Evolutionary conservation across 1,139 yeast genomes (phyloP), one percentile per base, ranked within the genome.

Genomic region (Candida dubliniensis): DNA sequence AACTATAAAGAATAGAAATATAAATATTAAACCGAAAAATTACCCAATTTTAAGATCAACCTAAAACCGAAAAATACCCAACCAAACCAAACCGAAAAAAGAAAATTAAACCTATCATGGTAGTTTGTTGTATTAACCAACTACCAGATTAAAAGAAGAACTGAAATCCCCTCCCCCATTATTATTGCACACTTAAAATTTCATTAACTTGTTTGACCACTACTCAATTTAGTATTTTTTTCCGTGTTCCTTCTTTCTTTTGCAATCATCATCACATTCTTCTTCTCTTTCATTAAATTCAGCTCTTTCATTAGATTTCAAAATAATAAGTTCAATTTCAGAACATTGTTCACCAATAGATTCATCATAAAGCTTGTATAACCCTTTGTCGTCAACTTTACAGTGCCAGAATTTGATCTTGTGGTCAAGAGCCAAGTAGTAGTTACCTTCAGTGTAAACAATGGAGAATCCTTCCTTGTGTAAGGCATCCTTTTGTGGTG

Each of bases 401-500:
- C 43, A 45, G 24, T 45, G 37, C 45, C 45, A 47, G 42, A 47
- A 47, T 8, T 23, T 37, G 11, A 43, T 45, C 30, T 40, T 42
- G 31, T 38, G 37, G 36, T 46, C 41, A 27, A 47, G 41, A 30
- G 50, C 48, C 42, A 47, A 47, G 15, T 41, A 41, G 30, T 42
- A 69, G 39, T 74, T 73, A 24, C 41, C 41, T 31, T 45, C 39
- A 23, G 35, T 26, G 30, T 42, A 13, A 33, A 45, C 43, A 43
- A 47, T 38, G 63, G 47, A 74, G 36, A 41, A 47, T 14, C 50
- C 50, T 13, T 31, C 24, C 15, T 37, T 41, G 14, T 40, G 39
- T 26, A 47, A 44, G 11, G 48, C 45, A 43, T 45, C 45, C 6
- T 41, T 37, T 45, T 47, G 50, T 60, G 91, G 90, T 37, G 75